phyloP scores from a whole-genome alignment of 805 yeast species.

The Monosporozyma aerobia region DNA sequence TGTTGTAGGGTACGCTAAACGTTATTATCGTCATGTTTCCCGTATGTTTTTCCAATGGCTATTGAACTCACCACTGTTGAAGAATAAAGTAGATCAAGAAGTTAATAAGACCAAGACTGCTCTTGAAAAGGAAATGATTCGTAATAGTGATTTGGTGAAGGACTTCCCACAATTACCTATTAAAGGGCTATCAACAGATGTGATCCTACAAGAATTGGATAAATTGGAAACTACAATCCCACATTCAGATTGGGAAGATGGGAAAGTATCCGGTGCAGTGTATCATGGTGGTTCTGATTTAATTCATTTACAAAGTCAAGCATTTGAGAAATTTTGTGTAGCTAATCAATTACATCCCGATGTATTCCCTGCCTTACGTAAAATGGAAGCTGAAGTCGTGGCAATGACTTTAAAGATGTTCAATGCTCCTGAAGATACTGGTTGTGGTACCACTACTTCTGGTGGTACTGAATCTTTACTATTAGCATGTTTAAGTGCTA shows the following conservation, averaged over 20 bases:
- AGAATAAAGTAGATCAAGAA: conserved; percentile 50
- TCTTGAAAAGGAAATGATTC: conserved; percentile 51
- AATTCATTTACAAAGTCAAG: conserved; percentile 61
- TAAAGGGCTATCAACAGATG: conserved; percentile 42
- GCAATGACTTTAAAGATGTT: conserved; percentile 77
- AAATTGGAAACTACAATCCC: conserved; percentile 37
- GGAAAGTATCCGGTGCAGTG: conserved; percentile 89
- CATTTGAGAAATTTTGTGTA: conserved; percentile 68
- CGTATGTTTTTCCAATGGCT: conserved; percentile 27
- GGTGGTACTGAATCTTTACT: conserved; percentile 95
- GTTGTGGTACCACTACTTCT: conserved; percentile 74
- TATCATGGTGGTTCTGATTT: conserved; percentile 90
- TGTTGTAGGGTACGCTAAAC: conserved; percentile 22
- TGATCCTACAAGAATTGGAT: conserved; percentile 44
- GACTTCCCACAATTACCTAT: conserved; percentile 48
- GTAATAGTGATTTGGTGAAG: conserved; percentile 38
- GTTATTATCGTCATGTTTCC: conserved; percentile 12
- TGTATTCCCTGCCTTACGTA: conserved; percentile 90
- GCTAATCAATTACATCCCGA: conserved; percentile 96
- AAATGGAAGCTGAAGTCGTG: conserved; percentile 93
- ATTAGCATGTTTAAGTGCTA: conserved; percentile 80
- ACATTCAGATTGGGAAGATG: conserved; percentile 75
- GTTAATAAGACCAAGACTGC: conserved; percentile 37
- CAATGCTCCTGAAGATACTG: conserved; percentile 57
- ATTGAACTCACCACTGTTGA: conserved; percentile 44